Evolutionary conservation across 1,139 yeast genomes (phyloP), one percentile per base, ranked within the genome.

Genomic region (Kazachstania sp.): DNA sequence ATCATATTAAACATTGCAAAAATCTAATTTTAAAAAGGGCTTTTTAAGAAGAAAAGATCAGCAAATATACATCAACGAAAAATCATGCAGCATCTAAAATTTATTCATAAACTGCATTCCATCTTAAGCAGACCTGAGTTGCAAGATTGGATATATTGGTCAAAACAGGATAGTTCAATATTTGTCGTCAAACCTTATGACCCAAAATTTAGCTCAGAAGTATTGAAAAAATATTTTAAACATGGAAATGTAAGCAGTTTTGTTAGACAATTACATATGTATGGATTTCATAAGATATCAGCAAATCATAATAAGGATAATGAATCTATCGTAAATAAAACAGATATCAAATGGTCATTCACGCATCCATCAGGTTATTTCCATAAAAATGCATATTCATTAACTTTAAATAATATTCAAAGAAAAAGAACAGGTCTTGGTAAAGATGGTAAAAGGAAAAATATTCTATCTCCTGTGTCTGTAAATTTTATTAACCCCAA

Each of bases 351-450:
- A 4, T 90, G 97, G 97, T 95, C 86, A 65, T 90, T 90, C 68
- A 82, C 83, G 54, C 98, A 90, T 61, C 80, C 85, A 41, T 78
- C 82, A 37, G 95, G 94, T 6, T 70, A 74, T 49, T 90, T 90
- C 66, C 77, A 74, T 56, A 81, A 86, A 51, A 88, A 86, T 48
- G 92, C 88, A 60, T 79, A 81, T 50, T 79, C 74, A 41, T 72
- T 49, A 13, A 51, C 57, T 38, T 45, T 62, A 48, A 56, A 51
- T 41, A 56, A 58, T 44, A 63, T 63, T 35, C 65, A 57, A 46
- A 54, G 67, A 44, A 64, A 63, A 46, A 52, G 58, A 28, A 57
- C 61, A 28, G 61, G 62, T 15, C 50, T 59, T 8, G 66, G 64
- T 2, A 62, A 57, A 43, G 64, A 63, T 45, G 64, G 64, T 9